Evolutionary conservation across 2,329 filamentous ascomycete species (phyloP).

Genomic region (Ploettnerulaceae sp.): DNA sequence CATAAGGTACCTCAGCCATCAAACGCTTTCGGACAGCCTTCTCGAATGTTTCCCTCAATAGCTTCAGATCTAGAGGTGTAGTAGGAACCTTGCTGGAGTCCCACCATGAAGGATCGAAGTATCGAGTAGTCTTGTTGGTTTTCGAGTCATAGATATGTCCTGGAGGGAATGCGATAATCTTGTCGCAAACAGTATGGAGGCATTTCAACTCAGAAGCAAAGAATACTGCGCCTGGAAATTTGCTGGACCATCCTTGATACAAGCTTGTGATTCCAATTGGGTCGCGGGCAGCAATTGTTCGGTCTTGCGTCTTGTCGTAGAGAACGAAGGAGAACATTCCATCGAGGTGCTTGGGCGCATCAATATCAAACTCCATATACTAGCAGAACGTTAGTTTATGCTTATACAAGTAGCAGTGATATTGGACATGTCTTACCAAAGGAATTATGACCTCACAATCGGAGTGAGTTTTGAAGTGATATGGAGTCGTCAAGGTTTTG

Average conservation of each 20-base stretch:
- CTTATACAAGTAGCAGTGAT: not conserved
- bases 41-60: slow-evolving; percentile 77
- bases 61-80: slow-evolving; percentile 76
- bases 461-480: slow-evolving; percentile 97
- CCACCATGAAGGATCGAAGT: slow-evolving; percentile 92
- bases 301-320: slow-evolving; percentile 91
- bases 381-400: slow-evolving; percentile 36
- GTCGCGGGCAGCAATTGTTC: slow-evolving; percentile 88
- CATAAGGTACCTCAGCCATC: slow-evolving; percentile 98
- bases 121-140: slow-evolving; percentile 77
- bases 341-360: slow-evolving; percentile 89
- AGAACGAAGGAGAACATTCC: slow-evolving; percentile 99
- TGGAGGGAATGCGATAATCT: slow-evolving; percentile 89
- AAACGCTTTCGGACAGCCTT: slow-evolving; percentile 90
- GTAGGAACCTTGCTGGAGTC: slow-evolving; percentile 74
- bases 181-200: slow-evolving; percentile 87
- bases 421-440: slow-evolving; percentile 55
- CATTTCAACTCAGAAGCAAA: slow-evolving; percentile 98
- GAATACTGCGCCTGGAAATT: slow-evolving; percentile 79
- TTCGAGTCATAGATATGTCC: slow-evolving; percentile 95
- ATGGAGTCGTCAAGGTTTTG: slow-evolving; percentile 75
- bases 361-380: slow-evolving; percentile 89
- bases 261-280: slow-evolving; percentile 96
- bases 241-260: slow-evolving; percentile 88
- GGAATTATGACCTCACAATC: slow-evolving; percentile 99